Conservation (phyloP, 1,139 yeast species). For the Yamadazyma sp. region DNA sequence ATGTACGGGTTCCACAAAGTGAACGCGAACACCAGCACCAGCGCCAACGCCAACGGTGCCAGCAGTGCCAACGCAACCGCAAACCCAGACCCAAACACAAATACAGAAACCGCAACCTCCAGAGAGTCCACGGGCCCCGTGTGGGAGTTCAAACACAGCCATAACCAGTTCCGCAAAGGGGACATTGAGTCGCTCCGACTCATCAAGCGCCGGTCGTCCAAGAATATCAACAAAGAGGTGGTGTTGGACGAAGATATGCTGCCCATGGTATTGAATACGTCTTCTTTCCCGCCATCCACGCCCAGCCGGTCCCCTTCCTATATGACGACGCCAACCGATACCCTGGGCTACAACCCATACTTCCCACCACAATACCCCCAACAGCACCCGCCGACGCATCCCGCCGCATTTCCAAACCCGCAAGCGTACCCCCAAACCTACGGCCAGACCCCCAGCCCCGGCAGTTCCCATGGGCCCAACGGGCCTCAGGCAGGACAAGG, state of each 20-base stretch:
- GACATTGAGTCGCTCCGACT: constrained; percentile 56
- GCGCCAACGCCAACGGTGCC: neutral
- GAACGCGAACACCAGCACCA: constrained; percentile 24
- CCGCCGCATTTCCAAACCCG: neutral
- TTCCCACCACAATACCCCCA: constrained; percentile 1
- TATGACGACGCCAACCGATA: neutral
- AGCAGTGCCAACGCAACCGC: constrained; percentile 4
- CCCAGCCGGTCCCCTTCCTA: constrained; percentile 5
- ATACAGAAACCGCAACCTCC: constrained; percentile 7
- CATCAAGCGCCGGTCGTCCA: constrained; percentile 65
- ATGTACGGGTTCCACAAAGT: constrained; percentile 84
- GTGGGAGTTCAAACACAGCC: constrained; percentile 76
- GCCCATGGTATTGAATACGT: constrained; percentile 3
- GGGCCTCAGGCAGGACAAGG: neutral
- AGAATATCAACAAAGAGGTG: constrained; percentile 49
- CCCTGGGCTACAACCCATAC: constrained; percentile 4
- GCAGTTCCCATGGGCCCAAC: constrained; percentile 6
- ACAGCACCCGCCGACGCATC: neutral
- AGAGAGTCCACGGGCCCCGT: constrained; percentile 5
- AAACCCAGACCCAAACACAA: too few relatives aligned
- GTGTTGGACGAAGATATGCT: constrained; percentile 28
- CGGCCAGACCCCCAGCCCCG: constrained; percentile 1
- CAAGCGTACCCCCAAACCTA: neutral
- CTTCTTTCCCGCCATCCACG: constrained; percentile 5
- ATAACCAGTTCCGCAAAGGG: constrained; percentile 65